Evolutionary conservation across 495 filamentous ascomycete genomes (phyloP), one percentile per base, ranked within the genome.

Genomic region (Clavariopsis aquatica): DNA sequence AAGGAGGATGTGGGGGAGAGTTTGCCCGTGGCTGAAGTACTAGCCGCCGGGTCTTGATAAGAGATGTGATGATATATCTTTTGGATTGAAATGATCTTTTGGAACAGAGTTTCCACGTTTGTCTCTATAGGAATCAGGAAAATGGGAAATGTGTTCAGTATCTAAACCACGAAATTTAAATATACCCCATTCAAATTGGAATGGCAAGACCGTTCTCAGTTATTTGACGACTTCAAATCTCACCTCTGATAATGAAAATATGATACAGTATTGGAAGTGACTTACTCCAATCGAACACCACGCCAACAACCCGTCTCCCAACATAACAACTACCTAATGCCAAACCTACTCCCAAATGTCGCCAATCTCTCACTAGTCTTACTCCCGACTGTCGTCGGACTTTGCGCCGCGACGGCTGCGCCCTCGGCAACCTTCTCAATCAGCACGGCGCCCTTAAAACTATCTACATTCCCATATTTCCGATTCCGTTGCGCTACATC

Each of bases 381-480:
- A 43, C 38, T 43, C 17, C 24, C 24, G 13, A 60, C 34, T 17
- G 54, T 66, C 19, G 65, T 29, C 24, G 61, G 66, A 57, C 66
- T 71, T 61, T 69, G 65, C 24, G 57, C 62, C n/a, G 56, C 53
- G 3, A 66, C 65, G 9, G 57, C 57, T 4, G 53, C 62, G 13
- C 65, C 60, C 26, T 66, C 59, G 15, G 49, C 34, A 15, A 58
- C 57, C 91, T 98, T 98, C 77, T 97, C 92, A 27, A 97, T 74
- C 64, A 99, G 71, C 13, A 89, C 75, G 0, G 92, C 90, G 0
- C 93, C 94, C 72, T 93, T 91, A 75, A 91, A 78, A 38, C 87
- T 86, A 76, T 97, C 89, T n/a, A 99, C 94, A 52, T 88, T 86
- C 4, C 91, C 89, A 71, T 96, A 99, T 75, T 96, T 94, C 80